Evolutionary conservation across 2,329 filamentous ascomycete genomes (phyloP).

Genomic region (Ophiostoma pallidulum): DNA sequence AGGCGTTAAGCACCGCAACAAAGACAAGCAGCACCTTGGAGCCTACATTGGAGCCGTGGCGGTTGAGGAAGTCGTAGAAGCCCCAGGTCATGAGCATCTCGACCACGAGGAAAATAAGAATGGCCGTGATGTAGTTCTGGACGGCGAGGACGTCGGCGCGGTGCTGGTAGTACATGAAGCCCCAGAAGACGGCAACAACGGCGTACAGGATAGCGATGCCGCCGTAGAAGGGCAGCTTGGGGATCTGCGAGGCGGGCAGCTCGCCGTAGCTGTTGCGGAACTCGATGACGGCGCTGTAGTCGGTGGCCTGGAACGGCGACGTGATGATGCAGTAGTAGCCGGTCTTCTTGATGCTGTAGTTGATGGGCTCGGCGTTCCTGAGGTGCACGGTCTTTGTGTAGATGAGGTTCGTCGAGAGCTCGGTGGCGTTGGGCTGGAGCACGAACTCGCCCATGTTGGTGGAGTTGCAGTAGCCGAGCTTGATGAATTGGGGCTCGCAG

Average conservation of each 20-base stretch:
- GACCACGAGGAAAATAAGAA: constrained; percentile 83
- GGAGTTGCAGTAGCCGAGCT: constrained; percentile 60
- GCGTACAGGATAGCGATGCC: constrained; percentile 90
- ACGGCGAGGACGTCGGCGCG: constrained; percentile 90
- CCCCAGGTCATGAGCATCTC: constrained; percentile 99
- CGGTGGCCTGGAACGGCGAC: constrained; percentile 53
- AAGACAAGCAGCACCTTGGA: constrained; percentile 81
- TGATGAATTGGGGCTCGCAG: constrained; percentile 64
- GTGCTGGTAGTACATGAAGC: constrained; percentile 90
- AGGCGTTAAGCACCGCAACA: constrained; percentile 88
- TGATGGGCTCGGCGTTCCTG: constrained; percentile 62
- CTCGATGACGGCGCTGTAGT: constrained; percentile 74
- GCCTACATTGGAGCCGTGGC: constrained; percentile 71
- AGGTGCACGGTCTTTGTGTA: constrained; percentile 74
- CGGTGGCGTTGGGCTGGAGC: constrained; percentile 63
- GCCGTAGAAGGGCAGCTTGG: constrained; percentile 95
- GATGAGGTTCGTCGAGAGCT: constrained; percentile 61
- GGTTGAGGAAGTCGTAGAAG: constrained; percentile 95
- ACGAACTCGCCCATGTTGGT: constrained; percentile 81
- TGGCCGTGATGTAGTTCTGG: constrained; percentile 98
- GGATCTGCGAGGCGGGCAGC: constrained; percentile 87
- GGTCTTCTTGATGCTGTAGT: constrained; percentile 79
- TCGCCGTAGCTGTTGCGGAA: constrained; percentile 97
- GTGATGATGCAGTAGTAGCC: constrained; percentile 94
- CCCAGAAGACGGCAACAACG: constrained; percentile 80